phyloP scores from a whole-genome alignment of 1,139 yeast species.

The Nakaseomyces bracarensis region DNA sequence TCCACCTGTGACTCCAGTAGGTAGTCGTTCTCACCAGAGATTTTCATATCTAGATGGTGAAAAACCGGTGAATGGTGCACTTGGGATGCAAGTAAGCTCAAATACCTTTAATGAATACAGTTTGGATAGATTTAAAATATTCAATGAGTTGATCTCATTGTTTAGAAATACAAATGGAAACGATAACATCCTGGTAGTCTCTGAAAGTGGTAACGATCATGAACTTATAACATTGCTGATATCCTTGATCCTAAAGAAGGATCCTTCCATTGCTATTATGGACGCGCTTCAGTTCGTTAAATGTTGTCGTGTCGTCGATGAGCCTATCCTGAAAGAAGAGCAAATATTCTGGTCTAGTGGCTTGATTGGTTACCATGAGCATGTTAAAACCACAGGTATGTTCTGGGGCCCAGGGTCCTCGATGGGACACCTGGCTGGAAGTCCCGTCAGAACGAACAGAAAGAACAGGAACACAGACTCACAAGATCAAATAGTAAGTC shows the following conservation, averaged over 20 bases:
- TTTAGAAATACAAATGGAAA: conserved; percentile 16
- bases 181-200: conserved; percentile 25
- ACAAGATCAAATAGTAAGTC: conserved; percentile 2
- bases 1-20: conserved; percentile 2
- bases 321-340: conserved; percentile 17
- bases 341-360: conserved; percentile 24
- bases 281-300: conserved; percentile 29
- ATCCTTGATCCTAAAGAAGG: conserved; percentile 23
- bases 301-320: conserved; percentile 20
- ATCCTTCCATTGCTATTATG: conserved; percentile 18
- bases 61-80: neutral
- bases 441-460: conserved; percentile 3
- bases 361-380: conserved; percentile 24
- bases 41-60: conserved; percentile 2
- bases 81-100: conserved; percentile 1
- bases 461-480: neutral
- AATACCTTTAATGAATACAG: conserved; percentile 20
- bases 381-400: conserved; percentile 21
- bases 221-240: conserved; percentile 23
- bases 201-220: conserved; percentile 27
- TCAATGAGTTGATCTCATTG: conserved; percentile 27
- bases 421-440: conserved; percentile 3
- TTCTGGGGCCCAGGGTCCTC: conserved; percentile 15
- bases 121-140: conserved; percentile 19
- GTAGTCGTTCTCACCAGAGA: neutral